Base-by-base conservation (phyloP, 2,329 filamentous ascomycete genomes). In the Hymenoscyphus salicellus region DNA sequence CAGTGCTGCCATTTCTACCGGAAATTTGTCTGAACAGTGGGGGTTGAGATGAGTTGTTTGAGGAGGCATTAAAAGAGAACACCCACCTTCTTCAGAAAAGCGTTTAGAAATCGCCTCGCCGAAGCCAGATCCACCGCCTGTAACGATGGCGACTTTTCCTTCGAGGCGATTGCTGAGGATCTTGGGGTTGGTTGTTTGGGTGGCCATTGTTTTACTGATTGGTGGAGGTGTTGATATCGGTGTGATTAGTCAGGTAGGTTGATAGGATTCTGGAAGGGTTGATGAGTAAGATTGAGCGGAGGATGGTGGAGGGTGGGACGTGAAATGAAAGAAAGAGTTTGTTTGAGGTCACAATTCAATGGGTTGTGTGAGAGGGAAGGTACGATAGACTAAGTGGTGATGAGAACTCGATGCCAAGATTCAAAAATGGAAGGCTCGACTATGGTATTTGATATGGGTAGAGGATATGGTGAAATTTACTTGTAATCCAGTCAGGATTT, bases 51-150 rank as follows among this genome's bases (percentile, higher is more conserved):
- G n/a, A n/a, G n/a, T n/a, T n/a, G n/a, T n/a, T n/a, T n/a, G n/a
- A n/a, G n/a, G n/a, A n/a, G n/a, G n/a, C n/a, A n/a, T n/a, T n/a
- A n/a, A n/a, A n/a, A n/a, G n/a, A n/a, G n/a, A n/a, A n/a, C n/a
- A n/a, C n/a, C n/a, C n/a, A n/a, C n/a, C n/a, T 75, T 89, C 86
- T 28, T 80, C 73, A 5, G 82, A 79, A 73, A 88, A 89, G 62
- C 84, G 83, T 62, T 81, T 77, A 0, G 83, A 83, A 61, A 89
- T 89, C 38, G 82, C 86, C 63, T 82, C 84, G 62, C 87, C 87
- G 69, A 90, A 90, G 1, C 87, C 87, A 11, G 83, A 85, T 2
- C 84, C 86, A 7, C 80, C 86, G 58, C 87, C 85, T 16, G 84
- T 86, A 26, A 86, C 80, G 61, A 86, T 81, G 62, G 83, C 83